These are phyloP conservation scores for Thalassia testudinum DNA, from an alignment of 116 monocot genomes.

Conservation along the genomic window DNA sequence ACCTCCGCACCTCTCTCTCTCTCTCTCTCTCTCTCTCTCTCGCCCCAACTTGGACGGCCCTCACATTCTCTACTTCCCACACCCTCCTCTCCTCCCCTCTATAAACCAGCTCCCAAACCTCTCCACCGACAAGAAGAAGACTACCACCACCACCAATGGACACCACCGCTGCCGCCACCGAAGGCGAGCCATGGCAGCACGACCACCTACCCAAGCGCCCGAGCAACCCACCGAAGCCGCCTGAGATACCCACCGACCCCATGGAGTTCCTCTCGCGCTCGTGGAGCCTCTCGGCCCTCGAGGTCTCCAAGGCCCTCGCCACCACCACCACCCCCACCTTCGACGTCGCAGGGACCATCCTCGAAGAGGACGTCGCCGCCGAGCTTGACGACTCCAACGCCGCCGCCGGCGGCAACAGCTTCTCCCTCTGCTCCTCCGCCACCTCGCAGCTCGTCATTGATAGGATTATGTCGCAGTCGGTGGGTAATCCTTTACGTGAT, in stretches of 20 bases:
- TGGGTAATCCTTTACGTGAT: too few relatives aligned
- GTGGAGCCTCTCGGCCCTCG: slow-evolving; percentile 56
- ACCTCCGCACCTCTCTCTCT: too few relatives aligned
- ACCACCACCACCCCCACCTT: background rate
- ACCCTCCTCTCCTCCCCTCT: too few relatives aligned
- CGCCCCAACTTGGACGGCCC: too few relatives aligned
- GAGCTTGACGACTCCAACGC: slow-evolving; percentile 10
- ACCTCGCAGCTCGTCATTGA: slow-evolving; percentile 86
- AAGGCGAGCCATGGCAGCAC: background rate
- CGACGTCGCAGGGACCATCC: background rate
- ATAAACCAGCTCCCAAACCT: too few relatives aligned
- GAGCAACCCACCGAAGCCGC: slow-evolving; percentile 25
- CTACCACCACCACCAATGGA: too few relatives aligned
- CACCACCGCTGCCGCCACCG: too few relatives aligned
- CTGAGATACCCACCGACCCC: slow-evolving; percentile 33
- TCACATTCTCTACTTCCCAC: too few relatives aligned
- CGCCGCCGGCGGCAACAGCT: slow-evolving; percentile 29
- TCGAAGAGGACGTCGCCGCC: slow-evolving; percentile 7
- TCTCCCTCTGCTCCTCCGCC: slow-evolving; percentile 58
- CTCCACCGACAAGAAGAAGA: too few relatives aligned
- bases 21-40: too few relatives aligned
- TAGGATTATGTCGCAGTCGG: slow-evolving; percentile 81
- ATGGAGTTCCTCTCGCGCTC: slow-evolving; percentile 82
- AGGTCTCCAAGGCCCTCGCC: slow-evolving; percentile 24
- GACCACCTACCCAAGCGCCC: too few relatives aligned